A percentile compares a stretch with the other conserved stretches of the same genome.
Evolutionary conservation across 2,329 filamentous ascomycete genomes (phyloP).

Genomic region (Ophiostoma ips): DNA sequence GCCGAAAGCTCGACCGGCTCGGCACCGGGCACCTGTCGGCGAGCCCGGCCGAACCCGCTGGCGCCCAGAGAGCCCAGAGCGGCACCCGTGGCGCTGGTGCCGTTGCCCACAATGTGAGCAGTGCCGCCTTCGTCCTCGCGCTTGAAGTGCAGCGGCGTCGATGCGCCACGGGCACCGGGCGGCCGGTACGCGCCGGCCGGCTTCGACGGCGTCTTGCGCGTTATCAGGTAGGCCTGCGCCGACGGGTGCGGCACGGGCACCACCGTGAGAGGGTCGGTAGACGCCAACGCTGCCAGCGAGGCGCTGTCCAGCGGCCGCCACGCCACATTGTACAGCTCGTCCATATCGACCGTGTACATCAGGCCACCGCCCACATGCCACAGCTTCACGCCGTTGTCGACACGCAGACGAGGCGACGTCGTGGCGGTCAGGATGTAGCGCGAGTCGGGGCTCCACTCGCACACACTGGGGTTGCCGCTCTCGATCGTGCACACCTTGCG

Average conservation of each 20-base stretch:
- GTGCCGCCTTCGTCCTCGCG: constrained; percentile 90
- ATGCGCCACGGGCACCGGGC: constrained; percentile 77
- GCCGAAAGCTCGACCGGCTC: constrained; percentile 56
- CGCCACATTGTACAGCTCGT: constrained; percentile 77
- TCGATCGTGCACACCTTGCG: constrained; percentile 87
- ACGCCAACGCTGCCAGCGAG: constrained; percentile 23
- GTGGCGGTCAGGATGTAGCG: constrained; percentile 95
- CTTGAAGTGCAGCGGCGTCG: constrained; percentile 88
- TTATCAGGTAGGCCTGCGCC: constrained; percentile 66
- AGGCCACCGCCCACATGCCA: constrained; percentile 83
- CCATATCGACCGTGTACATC: constrained; percentile 93
- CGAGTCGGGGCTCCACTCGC: constrained; percentile 94
- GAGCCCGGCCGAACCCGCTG: constrained; percentile 60
- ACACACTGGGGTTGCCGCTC: constrained; percentile 88
- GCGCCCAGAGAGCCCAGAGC: constrained; percentile 48
- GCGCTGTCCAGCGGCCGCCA: constrained; percentile 56
- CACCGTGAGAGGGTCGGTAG: constrained; percentile 57
- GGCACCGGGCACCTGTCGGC: constrained; percentile 75
- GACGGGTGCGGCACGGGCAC: constrained; percentile 71
- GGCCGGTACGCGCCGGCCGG: constrained; percentile 94
- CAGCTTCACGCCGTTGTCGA: constrained; percentile 91
- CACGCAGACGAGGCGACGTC: constrained; percentile 83
- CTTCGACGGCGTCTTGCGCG: constrained; percentile 88
- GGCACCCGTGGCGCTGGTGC: constrained; percentile 43
- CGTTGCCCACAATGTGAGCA: constrained; percentile 70